Base-by-base conservation (phyloP, 306 rosid genomes). In the Castanopsis chinensis region DNA sequence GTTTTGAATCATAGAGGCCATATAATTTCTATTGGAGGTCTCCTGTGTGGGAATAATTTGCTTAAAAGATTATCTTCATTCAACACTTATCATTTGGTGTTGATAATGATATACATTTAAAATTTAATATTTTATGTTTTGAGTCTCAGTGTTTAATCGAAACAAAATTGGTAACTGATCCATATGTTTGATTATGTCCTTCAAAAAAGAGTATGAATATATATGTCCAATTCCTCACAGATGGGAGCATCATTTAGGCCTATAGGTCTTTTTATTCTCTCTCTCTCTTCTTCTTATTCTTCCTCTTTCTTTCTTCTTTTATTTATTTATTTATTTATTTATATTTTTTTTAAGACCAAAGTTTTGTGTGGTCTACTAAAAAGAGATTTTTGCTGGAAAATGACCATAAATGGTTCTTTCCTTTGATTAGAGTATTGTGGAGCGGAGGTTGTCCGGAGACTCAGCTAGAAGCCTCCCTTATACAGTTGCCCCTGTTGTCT, bases 391-490 rank as follows among this genome's bases (percentile, higher is more conserved):
- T 82, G 37, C 61, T 69, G 49, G 23, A 80, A 28, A 51, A 11
- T 32, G 56, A 80, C 32, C 55, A 4, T 74, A 25, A 10, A 35
- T 68, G 28, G 18, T 65, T 49, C 25, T 52, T 79, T 74, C 61
- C 28, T 51, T 71, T 72, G 17, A 67, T 79, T 75, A 95, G 99
- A 87, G 86, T 56, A 84, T 86, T 56, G 86, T 82, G 83, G 96
- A 90, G 76, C 63, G 81, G 81, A 89, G 93, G 82, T 57, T 83
- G 52, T 91, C 91, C 5, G 83, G 87, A 69, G 93, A 86, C 54
- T 53, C 84, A 0, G 57, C 33, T 5, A 88, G 89, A 85, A 89
- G 84, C 82, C 91, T 95, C 83, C 99, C 99, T 0, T 88, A 91
- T 81, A 75, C 85, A 1, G 98, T 94, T 27, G 90, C 92, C 33